Conservation (phyloP, 805 yeast species). For the Monosporozyma unispora region DNA sequence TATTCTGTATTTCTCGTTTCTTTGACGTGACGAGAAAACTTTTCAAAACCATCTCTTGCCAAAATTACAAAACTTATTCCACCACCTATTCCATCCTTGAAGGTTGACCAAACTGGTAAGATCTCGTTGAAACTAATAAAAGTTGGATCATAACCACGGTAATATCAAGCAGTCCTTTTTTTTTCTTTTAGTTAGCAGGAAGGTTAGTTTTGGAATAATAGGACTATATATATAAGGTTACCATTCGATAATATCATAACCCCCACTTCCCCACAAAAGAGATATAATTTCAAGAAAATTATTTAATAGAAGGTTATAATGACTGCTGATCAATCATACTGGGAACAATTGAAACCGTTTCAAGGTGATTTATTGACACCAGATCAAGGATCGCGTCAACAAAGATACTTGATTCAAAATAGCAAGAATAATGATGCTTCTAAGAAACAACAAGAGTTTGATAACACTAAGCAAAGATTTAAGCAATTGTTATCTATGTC, state of each 20-base stretch:
- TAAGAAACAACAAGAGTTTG: conserved; percentile 16
- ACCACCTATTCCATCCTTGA: not conserved
- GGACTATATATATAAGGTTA: not conserved
- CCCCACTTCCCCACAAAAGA: not conserved
- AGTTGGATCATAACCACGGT: not conserved
- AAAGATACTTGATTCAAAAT: conserved; percentile 5
- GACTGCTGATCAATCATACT: conserved; percentile 11
- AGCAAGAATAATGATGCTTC: not conserved
- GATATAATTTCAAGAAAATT: not conserved
- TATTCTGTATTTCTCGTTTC: not conserved
- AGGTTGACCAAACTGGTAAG: not conserved
- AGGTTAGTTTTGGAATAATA: not conserved
- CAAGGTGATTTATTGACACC: conserved; percentile 6
- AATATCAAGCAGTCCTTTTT: not conserved
- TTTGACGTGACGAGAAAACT: conserved; percentile 3
- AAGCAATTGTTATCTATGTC: conserved; percentile 58
- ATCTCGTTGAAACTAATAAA: not conserved
- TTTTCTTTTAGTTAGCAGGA: not conserved
- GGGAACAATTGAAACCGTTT: conserved; percentile 12
- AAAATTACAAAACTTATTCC: not conserved
- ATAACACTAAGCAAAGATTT: conserved; percentile 59
- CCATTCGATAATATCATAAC: not conserved
- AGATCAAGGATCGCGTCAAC: conserved; percentile 4
- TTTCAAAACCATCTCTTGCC: not conserved
- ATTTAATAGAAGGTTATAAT: conserved; percentile 1